Conservation (phyloP, 2,329 filamentous ascomycete species). For the Penicillium polonicum region DNA sequence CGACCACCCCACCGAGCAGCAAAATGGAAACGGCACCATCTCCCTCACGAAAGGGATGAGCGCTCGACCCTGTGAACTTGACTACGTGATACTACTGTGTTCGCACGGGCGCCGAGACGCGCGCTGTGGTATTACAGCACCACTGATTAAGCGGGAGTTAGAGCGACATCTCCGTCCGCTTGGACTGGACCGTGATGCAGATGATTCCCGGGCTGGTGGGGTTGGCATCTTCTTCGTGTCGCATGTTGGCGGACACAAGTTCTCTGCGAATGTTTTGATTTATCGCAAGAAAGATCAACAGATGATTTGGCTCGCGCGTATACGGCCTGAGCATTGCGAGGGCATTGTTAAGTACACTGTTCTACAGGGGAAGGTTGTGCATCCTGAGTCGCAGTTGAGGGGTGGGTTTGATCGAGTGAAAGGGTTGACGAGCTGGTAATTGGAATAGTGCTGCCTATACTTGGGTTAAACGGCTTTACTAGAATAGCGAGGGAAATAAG, state of each 20-base stretch:
- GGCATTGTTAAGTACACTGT: conserved; percentile 83
- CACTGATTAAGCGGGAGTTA: conserved; percentile 74
- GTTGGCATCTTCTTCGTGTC: conserved; percentile 90
- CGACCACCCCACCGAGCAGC: conserved; percentile 48
- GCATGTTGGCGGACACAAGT: conserved; percentile 92
- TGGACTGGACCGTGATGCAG: conserved; percentile 74
- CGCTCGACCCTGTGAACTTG: conserved; percentile 69
- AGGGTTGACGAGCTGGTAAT: conserved; percentile 65
- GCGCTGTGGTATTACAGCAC: conserved; percentile 85
- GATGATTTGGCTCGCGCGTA: conserved; percentile 79
- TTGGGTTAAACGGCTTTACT: too few relatives aligned
- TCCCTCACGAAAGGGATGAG: conserved; percentile 35
- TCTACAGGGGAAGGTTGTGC: conserved; percentile 83
- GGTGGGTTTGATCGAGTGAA: conserved; percentile 78
- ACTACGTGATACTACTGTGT: conserved; percentile 81
- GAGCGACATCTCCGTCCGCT: conserved; percentile 78
- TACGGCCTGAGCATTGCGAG: conserved; percentile 83
- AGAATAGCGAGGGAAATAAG: too few relatives aligned
- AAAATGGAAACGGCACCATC: conserved; percentile 54
- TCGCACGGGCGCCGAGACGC: conserved; percentile 86
- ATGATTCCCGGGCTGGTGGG: conserved; percentile 79
- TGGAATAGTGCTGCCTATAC: too few relatives aligned
- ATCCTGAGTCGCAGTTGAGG: conserved; percentile 75
- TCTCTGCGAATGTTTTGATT: conserved; percentile 84
- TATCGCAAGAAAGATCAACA: conserved; percentile 60